Base-by-base conservation (phyloP, 331 rosid species). In the Ulmus americana region DNA sequence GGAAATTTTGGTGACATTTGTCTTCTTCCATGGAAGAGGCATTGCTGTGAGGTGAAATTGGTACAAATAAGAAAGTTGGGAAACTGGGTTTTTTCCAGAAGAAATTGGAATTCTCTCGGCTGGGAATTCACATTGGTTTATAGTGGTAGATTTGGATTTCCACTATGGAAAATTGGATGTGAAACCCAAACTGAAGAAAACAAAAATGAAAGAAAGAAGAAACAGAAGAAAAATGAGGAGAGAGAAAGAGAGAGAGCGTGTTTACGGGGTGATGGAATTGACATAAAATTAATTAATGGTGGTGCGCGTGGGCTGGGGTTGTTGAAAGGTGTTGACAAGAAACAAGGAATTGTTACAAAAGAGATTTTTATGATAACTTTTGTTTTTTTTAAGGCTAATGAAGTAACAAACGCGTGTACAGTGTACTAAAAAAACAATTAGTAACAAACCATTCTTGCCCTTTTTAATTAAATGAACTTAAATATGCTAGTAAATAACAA, bases 1-100 rank as follows among this genome's bases (percentile, higher is more conserved):
- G 16, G 97, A 88, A 7, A 91, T 76, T 16, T 87, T 83, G 8
- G 74, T 72, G 48, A 64, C 76, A 52, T 61, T 45, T 45, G 79
- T 74, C 48, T 88, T 88, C 86, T 83, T 91, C 96, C 97, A 88
- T 1, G 87, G 94, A 65, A 91, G 68, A 66, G 94, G 90, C 97
- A 88, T 88, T 39, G 40, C 20, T 13, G 39, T 46, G 15, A 11
- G 44, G 39, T 1, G n/a, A 20, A 58, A 5, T 9, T 14, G 64
- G 14, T 14, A 18, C 7, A 35, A 41, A 42, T 7, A 6, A 13
- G 43, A 10, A 41, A 5, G 39, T 28, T 43, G 12, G 61, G 44
- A 43, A 56, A 56, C 1, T 10, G 61, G 61, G 44, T 56, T 8
- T 55, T 38, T 56, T 42, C 39, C 60, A 55, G 8, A 53, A 7